Conservation (phyloP, 345 rosid genomes). For the Clausena lansium region DNA sequence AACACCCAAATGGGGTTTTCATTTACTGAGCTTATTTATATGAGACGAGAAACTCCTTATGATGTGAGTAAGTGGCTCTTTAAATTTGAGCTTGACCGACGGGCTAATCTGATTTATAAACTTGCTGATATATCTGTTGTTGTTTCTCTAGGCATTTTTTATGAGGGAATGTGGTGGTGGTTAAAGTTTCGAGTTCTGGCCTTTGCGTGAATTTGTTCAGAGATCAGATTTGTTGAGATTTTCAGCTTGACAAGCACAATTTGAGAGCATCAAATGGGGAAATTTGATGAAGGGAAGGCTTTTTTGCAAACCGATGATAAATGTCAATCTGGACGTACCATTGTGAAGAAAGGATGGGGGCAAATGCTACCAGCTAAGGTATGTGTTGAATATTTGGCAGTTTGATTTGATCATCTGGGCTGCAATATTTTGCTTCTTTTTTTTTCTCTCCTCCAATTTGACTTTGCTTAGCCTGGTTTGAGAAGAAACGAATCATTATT, state of each 20-base stretch:
- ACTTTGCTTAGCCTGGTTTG: background rate
- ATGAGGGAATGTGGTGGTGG: background rate
- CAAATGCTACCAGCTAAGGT: slow-evolving; percentile 20
- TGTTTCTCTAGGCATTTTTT: background rate
- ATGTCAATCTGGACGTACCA: slow-evolving; percentile 9
- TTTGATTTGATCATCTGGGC: slow-evolving; percentile 5
- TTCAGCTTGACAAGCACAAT: slow-evolving; percentile 9
- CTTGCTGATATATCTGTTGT: background rate
- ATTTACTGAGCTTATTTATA: background rate
- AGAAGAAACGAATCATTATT: background rate
- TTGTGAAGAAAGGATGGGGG: slow-evolving; percentile 9
- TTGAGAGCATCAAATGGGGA: slow-evolving; percentile 21
- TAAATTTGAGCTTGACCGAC: background rate
- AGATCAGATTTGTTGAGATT: background rate
- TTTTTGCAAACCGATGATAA: slow-evolving; percentile 8
- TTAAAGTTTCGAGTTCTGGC: slow-evolving; percentile 9
- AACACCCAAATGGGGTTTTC: background rate
- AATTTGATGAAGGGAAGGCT: slow-evolving; percentile 15
- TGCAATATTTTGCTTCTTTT: background rate
- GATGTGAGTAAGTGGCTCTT: background rate
- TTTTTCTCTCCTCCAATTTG: background rate
- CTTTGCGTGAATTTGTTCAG: background rate
- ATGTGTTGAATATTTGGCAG: background rate
- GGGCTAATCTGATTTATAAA: background rate
- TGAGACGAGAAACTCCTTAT: background rate